Base-by-base conservation (phyloP, 2,329 filamentous ascomycete genomes). In the Aspergillus brunneoviolaceus region DNA sequence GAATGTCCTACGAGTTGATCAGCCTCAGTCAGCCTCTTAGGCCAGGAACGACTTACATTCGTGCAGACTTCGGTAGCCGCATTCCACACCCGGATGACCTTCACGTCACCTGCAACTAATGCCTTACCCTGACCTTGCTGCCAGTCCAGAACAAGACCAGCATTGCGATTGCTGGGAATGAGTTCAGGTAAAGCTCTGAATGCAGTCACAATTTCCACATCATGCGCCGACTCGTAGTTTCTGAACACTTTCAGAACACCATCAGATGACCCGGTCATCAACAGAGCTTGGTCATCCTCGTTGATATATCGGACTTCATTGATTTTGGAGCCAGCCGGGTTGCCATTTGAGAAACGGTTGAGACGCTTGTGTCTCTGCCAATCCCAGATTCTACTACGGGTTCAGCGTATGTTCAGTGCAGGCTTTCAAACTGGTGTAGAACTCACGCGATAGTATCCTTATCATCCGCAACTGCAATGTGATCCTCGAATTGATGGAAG, bases 261-360 rank as follows among this genome's bases (percentile, higher is more conserved):
- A 70, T 99, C 95, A 1, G 92, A 96, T 7, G 93, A 96, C 1
- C 95, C 95, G 0, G 92, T 96, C 85, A 99, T 92, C 59, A 99
- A 79, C 64, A 98, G 86, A 2, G 94, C 95, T 72, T 96, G 92
- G 72, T 99, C 95, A 69, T 99, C 95, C 76, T 99, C 95, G 68
- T 99, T 99, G 80, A 99, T 96, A 76, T 98, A 97, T 58, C 92
- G 91, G 73, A 97, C 88, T 74, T 98, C 93, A 57, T 92, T 96
- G 69, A 99, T 96, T 68, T 88, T 92, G 27, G 92, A 96, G 2
- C 93, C 92, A 33, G 88, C 83, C 0, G 95, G 95, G 70, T 99
- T 99, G 52, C 91, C 93, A 70, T 98, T 98, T 29, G 91, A 96
- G 77, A 99, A 99, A 58, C 89, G 88, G 72, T 87, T 91, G 64